Base-by-base conservation (phyloP, 345 rosid species). In the Bruguiera sexangula region DNA sequence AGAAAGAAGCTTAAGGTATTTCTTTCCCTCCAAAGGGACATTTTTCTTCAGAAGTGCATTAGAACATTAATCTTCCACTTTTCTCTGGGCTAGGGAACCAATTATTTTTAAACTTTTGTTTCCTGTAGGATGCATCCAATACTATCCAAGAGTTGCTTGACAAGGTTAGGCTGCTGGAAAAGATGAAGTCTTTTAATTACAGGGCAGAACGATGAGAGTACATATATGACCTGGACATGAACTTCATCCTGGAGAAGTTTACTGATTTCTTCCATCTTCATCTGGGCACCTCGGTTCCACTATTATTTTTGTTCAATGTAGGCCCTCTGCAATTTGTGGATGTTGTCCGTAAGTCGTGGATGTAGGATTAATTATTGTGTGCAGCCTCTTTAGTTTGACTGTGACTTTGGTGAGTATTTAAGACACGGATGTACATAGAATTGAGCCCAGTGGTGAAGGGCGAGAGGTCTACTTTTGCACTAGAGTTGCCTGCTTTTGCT, bases 1-100 rank as follows among this genome's bases (percentile, higher is more conserved):
- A 82, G 91, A 69, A 86, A 82, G 62, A 89, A 85, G 79, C 69
- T 85, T 27, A 85, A 89, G 97, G 96, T 94, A 21, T 50, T 54
- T 60, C 43, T 70, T 54, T 6, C 8, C 29, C n/a, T 31, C 27
- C 3, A 1, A 24, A 5, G 37, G 26, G 36, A n/a, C 16, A 2
- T 43, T 43, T 43, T 43, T 43, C 50, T 43, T 13, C 1, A 13
- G 3, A 13, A 43, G 50, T 43, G 18, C 50, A 43, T 11, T 0
- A 43, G 50, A 43, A 43, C 22, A 22, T 55, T 55, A 22, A 55
- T 21, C 3, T 55, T 55, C 29, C 24, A 7, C 24, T 22, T 22
- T 55, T 55, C 0, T 6, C 22, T 21, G 20, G 24, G 30, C 10
- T 20, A 2, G 15, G 20, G n/a, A 19, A 30, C 31, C 22, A 57